These are phyloP conservation scores for Mimosa bimucronata DNA, from an alignment of 306 rosid species.

Conservation along the genomic window DNA sequence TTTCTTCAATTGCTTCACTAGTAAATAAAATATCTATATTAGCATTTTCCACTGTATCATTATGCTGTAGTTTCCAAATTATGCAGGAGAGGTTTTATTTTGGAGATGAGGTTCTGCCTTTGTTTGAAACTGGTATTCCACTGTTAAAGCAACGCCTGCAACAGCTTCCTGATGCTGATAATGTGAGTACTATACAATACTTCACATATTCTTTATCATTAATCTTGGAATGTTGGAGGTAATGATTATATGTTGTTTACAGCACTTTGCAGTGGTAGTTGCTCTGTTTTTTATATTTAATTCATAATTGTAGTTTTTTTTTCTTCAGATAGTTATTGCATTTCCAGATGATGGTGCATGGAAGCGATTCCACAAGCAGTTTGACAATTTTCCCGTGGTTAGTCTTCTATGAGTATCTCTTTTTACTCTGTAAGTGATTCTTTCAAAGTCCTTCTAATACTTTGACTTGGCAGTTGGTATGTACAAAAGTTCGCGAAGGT, in stretches of 20 bases:
- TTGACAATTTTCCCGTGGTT: conserved; percentile 77
- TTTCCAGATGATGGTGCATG: conserved; percentile 99
- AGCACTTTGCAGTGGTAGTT: not conserved
- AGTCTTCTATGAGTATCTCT: conserved; percentile 35
- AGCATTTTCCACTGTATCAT: not conserved
- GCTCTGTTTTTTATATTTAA: conserved; percentile 10
- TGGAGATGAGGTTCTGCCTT: conserved; percentile 93
- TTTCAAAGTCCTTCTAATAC: conserved; percentile 27
- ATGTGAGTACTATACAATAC: conserved; percentile 49
- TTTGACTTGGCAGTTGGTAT: conserved; percentile 70
- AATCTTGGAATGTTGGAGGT: conserved; percentile 2
- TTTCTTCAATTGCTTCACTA: not conserved
- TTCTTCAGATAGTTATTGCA: conserved; percentile 85
- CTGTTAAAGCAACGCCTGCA: conserved; percentile 81
- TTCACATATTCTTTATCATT: conserved; percentile 17
- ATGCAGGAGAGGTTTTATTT: conserved; percentile 95
- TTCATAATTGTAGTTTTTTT: conserved; percentile 22
- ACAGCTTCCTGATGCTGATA: conserved; percentile 79
- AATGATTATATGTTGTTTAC: conserved; percentile 7
- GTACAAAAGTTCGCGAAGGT: conserved; percentile 93
- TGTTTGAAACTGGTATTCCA: conserved; percentile 98
- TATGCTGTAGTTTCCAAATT: conserved; percentile 10
- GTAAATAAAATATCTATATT: not conserved
- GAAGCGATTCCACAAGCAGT: conserved; percentile 95
- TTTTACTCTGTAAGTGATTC: conserved; percentile 6